Evolutionary conservation across 352 stramenopile species (phyloP).

Genomic region (Phytophthora ohioensis): DNA sequence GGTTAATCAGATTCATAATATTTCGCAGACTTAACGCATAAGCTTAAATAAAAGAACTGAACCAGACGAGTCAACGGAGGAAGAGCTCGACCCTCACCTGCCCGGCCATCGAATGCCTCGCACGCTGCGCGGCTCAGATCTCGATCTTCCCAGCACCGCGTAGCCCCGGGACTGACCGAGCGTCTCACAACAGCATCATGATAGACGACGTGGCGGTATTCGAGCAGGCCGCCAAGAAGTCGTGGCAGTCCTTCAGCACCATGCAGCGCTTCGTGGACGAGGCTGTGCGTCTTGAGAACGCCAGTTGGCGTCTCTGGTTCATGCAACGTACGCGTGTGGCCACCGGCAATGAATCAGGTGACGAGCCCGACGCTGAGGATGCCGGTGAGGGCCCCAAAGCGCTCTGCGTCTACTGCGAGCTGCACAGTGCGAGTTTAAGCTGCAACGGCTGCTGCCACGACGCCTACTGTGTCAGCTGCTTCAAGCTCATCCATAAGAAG

Average conservation of each 20-base stretch:
- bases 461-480: constrained; percentile 87
- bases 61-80: constrained; percentile 28
- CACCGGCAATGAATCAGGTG: constrained; percentile 10
- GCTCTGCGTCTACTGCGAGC: constrained; percentile 83
- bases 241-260: constrained; percentile 89
- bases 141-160: constrained; percentile 21
- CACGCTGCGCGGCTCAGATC: constrained; percentile 24
- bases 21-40: neutral
- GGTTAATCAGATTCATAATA: neutral
- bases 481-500: constrained; percentile 91
- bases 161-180: neutral
- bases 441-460: constrained; percentile 90
- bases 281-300: constrained; percentile 82
- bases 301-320: constrained; percentile 85
- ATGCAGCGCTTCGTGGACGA: constrained; percentile 90
- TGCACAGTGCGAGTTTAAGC: constrained; percentile 70
- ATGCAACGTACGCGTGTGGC: constrained; percentile 55
- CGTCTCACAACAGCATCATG: constrained; percentile 12
- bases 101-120: constrained; percentile 23
- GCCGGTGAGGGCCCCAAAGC: constrained; percentile 16
- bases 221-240: constrained; percentile 80
- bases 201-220: constrained; percentile 64
- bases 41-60: constrained; percentile 34
- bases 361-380: constrained; percentile 43
- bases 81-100: neutral